These are phyloP conservation scores for Potentilla sterilis DNA, from an alignment of 306 rosid species.

Conservation along the genomic window DNA sequence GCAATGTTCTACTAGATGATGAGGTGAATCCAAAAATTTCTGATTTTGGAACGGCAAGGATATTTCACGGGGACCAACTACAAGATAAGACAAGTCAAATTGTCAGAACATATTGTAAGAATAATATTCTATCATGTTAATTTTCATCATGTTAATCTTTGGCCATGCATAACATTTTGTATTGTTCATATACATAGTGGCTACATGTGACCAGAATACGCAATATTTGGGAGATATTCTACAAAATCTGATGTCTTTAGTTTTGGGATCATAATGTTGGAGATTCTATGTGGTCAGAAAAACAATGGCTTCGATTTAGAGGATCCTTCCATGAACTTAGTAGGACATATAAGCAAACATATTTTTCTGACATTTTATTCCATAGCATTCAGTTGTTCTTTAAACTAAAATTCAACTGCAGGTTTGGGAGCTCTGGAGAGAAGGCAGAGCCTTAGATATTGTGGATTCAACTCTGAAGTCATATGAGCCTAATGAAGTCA, in stretches of 20 bases:
- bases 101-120: not conserved
- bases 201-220: not conserved
- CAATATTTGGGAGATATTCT: not conserved
- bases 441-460: constrained; percentile 32
- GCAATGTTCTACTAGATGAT: not conserved
- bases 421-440: constrained; percentile 57
- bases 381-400: not conserved
- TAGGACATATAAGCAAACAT: not conserved
- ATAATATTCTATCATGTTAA: too few relatives aligned
- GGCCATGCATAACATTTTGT: too few relatives aligned
- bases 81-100: not conserved
- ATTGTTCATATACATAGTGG: not conserved
- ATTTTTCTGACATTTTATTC: not conserved
- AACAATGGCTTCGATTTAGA: constrained; percentile 1
- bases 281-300: not conserved
- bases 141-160: too few relatives aligned
- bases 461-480: constrained; percentile 41
- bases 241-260: not conserved
- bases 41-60: not conserved
- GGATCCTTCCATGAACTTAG: not conserved
- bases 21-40: not conserved
- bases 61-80: not conserved
- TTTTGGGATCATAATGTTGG: not conserved
- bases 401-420: not conserved
- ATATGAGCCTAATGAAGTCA: constrained; percentile 28